Evolutionary conservation across 208 protist genomes (phyloP), one percentile per base, ranked within the genome.

Genomic region (Leishmania mexicana): DNA sequence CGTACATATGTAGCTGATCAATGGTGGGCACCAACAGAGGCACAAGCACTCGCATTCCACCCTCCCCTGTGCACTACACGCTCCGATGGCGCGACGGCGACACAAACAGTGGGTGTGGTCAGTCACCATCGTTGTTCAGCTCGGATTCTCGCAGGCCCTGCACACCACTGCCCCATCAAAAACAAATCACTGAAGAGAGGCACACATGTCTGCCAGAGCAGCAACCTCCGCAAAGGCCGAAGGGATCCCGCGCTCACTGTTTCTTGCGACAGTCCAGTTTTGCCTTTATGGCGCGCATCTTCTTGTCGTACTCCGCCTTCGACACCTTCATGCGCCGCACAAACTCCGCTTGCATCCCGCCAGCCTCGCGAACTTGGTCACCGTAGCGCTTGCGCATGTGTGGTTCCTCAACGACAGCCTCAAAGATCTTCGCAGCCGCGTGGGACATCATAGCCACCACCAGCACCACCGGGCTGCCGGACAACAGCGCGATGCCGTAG

Each of bases 401-500:
- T 35, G 93, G 94, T 81, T 90, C 82, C 83, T 99, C 97, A 10
- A 98, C 94, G 35, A 94, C 79, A 13, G 85, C 65, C 51, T 97
- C 90, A 83, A 99, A 98, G 13, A 90, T 47, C 79, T 96, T 97
- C 75, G 92, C 87, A 42, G 81, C 89, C 10, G 89, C 49, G 80
- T 98, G 96, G 3, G 90, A 93, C 57, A 93, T 88, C 7, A 98
- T 74, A 8, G 97, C 92, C n/a, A 98, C 47, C 11, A 72, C 80
- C 49, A 98, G 85, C 57, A 98, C 81, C 49, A 74, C 74, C 1
- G 81, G 80, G 82, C 90, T 98, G n/a, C 93, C 90, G 21, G 94
- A 94, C 13, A 99, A 93, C 24, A 98, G 75, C 7, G 96, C 93
- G 3, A 97, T 60, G 51, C 96, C 97, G 81, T 98, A 98, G 75